Percentiles rank a stretch among this genome's conserved stretches.
phyloP scores from a whole-genome alignment of 2,329 filamentous ascomycete genomes.

The Penicillium sp. region DNA sequence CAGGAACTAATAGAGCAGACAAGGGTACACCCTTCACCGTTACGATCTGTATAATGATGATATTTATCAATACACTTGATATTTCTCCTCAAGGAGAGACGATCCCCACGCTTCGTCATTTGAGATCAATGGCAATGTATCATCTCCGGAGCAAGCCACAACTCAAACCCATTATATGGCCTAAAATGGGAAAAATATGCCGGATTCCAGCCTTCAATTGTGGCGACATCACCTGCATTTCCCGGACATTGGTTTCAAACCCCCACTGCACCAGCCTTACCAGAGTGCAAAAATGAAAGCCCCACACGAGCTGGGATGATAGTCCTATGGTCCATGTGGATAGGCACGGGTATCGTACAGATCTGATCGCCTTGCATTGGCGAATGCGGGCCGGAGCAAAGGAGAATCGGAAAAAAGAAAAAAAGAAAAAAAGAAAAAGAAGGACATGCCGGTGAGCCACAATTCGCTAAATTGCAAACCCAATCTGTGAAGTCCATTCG shows the following conservation, averaged over 20 bases:
- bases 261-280: background rate
- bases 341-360: conserved; percentile 13
- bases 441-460: background rate
- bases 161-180: background rate
- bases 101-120: background rate
- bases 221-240: background rate
- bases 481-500: conserved; percentile 3
- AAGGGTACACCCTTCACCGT: background rate
- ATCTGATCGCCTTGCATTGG: conserved; percentile 15
- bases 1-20: background rate
- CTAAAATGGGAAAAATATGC: background rate
- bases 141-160: background rate
- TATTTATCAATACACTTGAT: background rate
- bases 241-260: background rate
- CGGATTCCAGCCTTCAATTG: background rate
- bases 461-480: background rate
- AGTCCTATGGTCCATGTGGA: conserved; percentile 9
- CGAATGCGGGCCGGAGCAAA: conserved; percentile 11
- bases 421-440: background rate
- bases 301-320: background rate
- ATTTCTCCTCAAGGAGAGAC: background rate
- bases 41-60: background rate
- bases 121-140: background rate
- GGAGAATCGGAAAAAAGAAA: background rate
- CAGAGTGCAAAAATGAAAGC: background rate